Base-by-base conservation (phyloP, 257 asterid species). In the Rehmannia glutinosa region DNA sequence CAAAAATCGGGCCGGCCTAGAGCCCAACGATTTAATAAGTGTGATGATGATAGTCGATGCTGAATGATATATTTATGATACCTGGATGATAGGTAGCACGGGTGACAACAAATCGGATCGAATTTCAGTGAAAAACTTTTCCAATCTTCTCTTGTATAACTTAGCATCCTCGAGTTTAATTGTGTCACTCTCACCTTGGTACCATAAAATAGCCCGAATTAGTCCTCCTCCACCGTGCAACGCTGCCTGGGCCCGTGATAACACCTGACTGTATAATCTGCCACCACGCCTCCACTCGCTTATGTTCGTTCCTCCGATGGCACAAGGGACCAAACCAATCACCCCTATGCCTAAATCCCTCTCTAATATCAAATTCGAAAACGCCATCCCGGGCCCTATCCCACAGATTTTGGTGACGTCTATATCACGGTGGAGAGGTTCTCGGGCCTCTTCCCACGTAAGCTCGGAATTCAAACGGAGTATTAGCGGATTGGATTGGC, bases 321-420 rank as follows among this genome's bases (percentile, higher is more conserved):
- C 90, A 51, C 96, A 84, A 3, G 97, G 97, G 24, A 90, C 96
- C 57, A 90, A 51, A 5, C 97, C 95, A 23, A 90, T 80, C 41
- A 65, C 80, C 32, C 86, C 93, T 13, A 84, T 15, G 36, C 82
- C 81, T 0, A 75, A 24, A 10, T 86, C 85, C 49, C 67, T 62
- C 1, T 45, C 27, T 60, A 80, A 8, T 1, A 83, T 64, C 0
- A 83, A 20, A 30, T 82, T 70, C 0, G 96, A 81, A 42, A 93
- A 93, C 0, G 90, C 69, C 97, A 93, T 84, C 32, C 87, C 98
- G 1, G 97, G 98, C 24, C 98, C 97, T 12, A 93, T 70, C 13
- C 99, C 97, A 61, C 97, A 86, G 0, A 77, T 75, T 57, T 72
- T 78, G 4, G 57, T 60, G 11, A 66, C 54, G 55, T 90, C 97